These are phyloP conservation scores for Lachnellula cervina DNA, from an alignment of 2,329 filamentous ascomycete species.

Conservation along the genomic window DNA sequence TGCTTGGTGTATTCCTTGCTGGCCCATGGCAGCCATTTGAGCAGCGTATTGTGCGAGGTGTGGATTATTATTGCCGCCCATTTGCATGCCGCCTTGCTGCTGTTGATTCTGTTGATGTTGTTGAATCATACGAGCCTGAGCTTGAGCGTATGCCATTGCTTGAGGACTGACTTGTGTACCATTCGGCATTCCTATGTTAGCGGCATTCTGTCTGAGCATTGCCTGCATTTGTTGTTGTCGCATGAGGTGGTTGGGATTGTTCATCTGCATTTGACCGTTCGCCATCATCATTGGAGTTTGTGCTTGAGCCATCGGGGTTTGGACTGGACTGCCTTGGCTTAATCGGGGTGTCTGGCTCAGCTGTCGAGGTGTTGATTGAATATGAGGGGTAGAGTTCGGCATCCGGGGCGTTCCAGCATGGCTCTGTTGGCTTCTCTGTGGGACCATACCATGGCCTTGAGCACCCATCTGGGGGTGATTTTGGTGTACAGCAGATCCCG, in stretches of 20 bases:
- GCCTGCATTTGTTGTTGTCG: conserved; percentile 26
- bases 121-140: background rate
- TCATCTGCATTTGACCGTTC: conserved; percentile 30
- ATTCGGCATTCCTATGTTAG: conserved; percentile 31
- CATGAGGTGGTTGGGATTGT: conserved; percentile 30
- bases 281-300: conserved; percentile 53
- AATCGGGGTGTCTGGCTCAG: conserved; percentile 57
- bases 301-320: conserved; percentile 53
- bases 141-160: background rate
- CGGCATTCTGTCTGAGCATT: conserved; percentile 25
- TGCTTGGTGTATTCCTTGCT: conserved; percentile 16
- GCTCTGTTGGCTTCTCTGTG: conserved; percentile 62
- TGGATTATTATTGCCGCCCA: conserved; percentile 2
- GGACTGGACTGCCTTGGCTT: conserved; percentile 57
- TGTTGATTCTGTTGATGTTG: conserved; percentile 29
- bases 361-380: conserved; percentile 56
- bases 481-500: conserved; percentile 58
- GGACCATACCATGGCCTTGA: conserved; percentile 58
- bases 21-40: conserved; percentile 20
- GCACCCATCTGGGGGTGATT: conserved; percentile 52
- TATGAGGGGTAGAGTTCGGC: conserved; percentile 56
- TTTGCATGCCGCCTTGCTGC: conserved; percentile 19
- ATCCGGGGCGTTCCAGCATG: conserved; percentile 61
- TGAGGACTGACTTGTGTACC: conserved; percentile 31
- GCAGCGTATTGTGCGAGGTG: conserved; percentile 20